Evolutionary conservation across 179 eudicot species (phyloP), one percentile per base, ranked within the genome.

Genomic region (Carnegiea gigantea): DNA sequence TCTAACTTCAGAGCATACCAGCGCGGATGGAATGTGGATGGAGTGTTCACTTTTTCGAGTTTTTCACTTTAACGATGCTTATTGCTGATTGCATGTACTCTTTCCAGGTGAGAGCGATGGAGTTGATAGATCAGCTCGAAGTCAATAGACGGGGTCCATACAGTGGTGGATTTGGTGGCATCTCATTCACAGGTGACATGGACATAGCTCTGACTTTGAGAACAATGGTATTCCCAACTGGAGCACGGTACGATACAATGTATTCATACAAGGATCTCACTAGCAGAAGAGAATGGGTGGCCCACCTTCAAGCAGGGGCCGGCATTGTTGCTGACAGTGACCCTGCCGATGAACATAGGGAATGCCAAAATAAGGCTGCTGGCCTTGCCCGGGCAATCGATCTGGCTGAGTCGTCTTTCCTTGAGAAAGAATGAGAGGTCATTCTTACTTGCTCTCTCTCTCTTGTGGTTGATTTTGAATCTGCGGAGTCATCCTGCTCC

Each of bases 101-200:
- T 18, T 20, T 83, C 49, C 48, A 89, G 91, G 91, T 89, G 11
- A 89, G 86, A 83, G 91, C 91, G 21, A 89, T 87, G 91, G 91
- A 89, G 80, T 65, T 89, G 48, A 87, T 89, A 28, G 91, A 89
- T 43, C 46, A 86, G 79, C 83, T 89, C 26, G 91, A 89, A 84
- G 90, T 84, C 60, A 86, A 83, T 14, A 83, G 90, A 74, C 91
- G 91, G 30, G 91, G 91, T 73, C 91, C 91, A 53, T 89, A 89
- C 64, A 87, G 91, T 44, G 91, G 91, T 49, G 91, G 91, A 70
- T 89, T 89, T 79, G 91, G 91, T 26, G 89, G 91, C 54, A 89
- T 89, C 78, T 89, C 91, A 26, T 89, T 84, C 81, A 78, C 89
- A 0, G 91, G 91, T 2, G 89, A 87, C 85, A 87, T 89, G 91